Evolutionary conservation across 345 rosid species (phyloP), one percentile per base, ranked within the genome.

Genomic region (Capsella bursapastoris): DNA sequence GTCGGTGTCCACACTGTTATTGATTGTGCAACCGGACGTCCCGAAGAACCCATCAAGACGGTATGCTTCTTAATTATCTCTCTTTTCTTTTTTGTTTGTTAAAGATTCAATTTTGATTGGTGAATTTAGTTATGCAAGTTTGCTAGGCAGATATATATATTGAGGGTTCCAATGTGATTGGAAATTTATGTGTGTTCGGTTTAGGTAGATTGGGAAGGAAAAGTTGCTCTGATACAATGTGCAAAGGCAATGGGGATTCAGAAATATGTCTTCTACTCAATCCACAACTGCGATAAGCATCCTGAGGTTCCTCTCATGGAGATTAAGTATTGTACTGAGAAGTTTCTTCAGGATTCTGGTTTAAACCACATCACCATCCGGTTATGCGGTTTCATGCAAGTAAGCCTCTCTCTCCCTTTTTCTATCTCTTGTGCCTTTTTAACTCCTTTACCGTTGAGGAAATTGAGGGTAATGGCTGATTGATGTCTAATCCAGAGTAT

Each of bases 191-290:
- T 79, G 70, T 72, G 64, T 85, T 82, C 78, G 82, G 73, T 91
- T 85, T 90, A 90, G 97, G 99, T 94, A 90, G 99, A 95, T 70
- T 95, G 99, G 99, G 97, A 90, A 90, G 97, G 99, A 59, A 95
- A 91, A 86, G 97, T 95, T 79, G 99, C 93, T 65, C 87, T 91
- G 27, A 87, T 94, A 82, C 98, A 94, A 79, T 91, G 93, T 76
- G 98, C 97, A 77, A 91, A 94, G 80, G 96, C 96, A 68, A 95
- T 95, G 97, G 97, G 92, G 75, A 90, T 95, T 78, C 99, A 91
- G 86, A 91, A 95, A 70, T 90, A 82, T 15, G 80, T 95, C 18
- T 91, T 95, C 73, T 95, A 82, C 72, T 95, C 99, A 29, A 91
- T 94, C 72, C 99, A 95, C 76, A 95, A 95, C 61, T 95, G 99